Conservation (phyloP, 1,284 basidiomycete species). For the Moniliella sp. region DNA sequence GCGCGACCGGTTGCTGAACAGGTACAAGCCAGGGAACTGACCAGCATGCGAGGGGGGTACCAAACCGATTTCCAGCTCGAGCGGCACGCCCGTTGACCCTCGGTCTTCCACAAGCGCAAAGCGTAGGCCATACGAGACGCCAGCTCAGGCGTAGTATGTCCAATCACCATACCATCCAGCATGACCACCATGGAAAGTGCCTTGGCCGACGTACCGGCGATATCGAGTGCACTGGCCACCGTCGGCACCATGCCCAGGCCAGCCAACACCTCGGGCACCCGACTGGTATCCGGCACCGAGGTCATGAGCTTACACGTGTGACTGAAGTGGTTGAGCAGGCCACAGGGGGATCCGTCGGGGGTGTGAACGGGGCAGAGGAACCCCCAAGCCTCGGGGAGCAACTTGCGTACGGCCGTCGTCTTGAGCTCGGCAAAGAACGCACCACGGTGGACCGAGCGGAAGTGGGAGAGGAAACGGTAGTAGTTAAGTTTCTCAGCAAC, state of each 20-base stretch:
- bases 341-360: conserved; percentile 91
- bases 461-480: conserved; percentile 92
- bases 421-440: conserved; percentile 98
- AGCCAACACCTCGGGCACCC: conserved; percentile 60
- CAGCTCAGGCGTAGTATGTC: conserved; percentile 60
- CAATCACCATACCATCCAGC: conserved; percentile 78
- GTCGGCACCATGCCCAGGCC: conserved; percentile 84
- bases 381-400: conserved; percentile 94
- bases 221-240: too few species aligned
- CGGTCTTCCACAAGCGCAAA: conserved; percentile 85
- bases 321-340: conserved; percentile 84
- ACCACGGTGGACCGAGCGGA: conserved; percentile 92
- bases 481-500: conserved; percentile 98
- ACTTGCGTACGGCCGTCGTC: conserved; percentile 88
- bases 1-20: conserved; percentile 66
- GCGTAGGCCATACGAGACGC: conserved; percentile 60
- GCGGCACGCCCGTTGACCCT: conserved; percentile 54
- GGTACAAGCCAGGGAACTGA: conserved; percentile 84
- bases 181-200: conserved; percentile 77
- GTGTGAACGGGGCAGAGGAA: conserved; percentile 97
- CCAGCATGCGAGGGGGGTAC: conserved; percentile 80
- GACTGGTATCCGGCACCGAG: conserved; percentile 49
- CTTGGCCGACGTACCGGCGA: too few species aligned
- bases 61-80: conserved; percentile 84
- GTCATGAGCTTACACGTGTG: conserved; percentile 82